Percentiles rank a stretch among this genome's conserved stretches.
These are phyloP conservation scores for Umbelopsis sp. DNA, from an alignment of 371 early-diverging fungal species.

Conservation along the genomic window DNA sequence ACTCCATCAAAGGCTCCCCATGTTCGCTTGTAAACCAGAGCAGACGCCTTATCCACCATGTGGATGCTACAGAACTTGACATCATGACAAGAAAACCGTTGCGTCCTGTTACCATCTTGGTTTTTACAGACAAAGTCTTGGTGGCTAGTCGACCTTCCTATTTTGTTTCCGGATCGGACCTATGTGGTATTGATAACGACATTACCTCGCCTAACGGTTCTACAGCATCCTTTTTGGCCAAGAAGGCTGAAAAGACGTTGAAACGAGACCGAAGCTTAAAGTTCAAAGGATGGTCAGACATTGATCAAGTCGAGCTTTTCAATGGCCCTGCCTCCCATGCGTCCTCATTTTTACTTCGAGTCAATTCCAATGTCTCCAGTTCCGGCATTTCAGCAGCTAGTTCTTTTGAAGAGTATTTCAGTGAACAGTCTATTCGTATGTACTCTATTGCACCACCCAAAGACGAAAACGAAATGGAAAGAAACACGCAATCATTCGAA, in stretches of 20 bases:
- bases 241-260: constrained; percentile 20
- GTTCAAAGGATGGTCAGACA: constrained; percentile 55
- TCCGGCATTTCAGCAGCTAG: neutral
- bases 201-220: neutral
- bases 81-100: constrained; percentile 33
- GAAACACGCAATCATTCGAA: neutral
- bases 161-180: constrained; percentile 27
- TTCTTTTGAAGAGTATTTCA: constrained; percentile 16
- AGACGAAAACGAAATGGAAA: neutral
- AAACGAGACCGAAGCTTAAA: constrained; percentile 32
- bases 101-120: constrained; percentile 44
- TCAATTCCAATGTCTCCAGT: neutral
- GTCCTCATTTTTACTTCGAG: constrained; percentile 18
- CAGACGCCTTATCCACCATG: constrained; percentile 39
- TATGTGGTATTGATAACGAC: constrained; percentile 31
- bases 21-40: constrained; percentile 45
- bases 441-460: constrained; percentile 29
- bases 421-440: constrained; percentile 23
- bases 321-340: constrained; percentile 30
- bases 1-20: constrained; percentile 43
- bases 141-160: constrained; percentile 46
- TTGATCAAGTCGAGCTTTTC: constrained; percentile 45
- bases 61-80: constrained; percentile 50
- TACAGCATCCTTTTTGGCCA: constrained; percentile 14
- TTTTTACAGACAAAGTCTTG: constrained; percentile 51